Conservation (phyloP, 805 yeast genomes). For the Hanseniaspora thailandica region DNA sequence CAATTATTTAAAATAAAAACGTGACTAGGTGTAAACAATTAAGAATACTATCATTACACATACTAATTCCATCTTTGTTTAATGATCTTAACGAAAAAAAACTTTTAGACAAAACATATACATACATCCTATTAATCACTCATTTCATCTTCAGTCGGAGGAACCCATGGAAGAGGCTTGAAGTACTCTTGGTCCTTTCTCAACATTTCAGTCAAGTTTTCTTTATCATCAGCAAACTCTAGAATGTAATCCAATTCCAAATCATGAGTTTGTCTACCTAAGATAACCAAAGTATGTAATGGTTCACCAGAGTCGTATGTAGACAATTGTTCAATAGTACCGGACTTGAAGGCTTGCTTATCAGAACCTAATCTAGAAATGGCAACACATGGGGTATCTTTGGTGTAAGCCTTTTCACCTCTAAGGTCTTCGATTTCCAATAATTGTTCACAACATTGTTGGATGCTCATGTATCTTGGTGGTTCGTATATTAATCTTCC, state of each 20-base stretch:
- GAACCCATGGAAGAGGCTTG: constrained; percentile 60
- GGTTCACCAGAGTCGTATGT: constrained; percentile 90
- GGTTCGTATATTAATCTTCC: constrained; percentile 91
- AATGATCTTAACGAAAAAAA: too few relatives aligned
- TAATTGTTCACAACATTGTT: constrained; percentile 78
- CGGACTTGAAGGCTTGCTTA: constrained; percentile 70
- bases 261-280: constrained; percentile 91
- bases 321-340: constrained; percentile 62
- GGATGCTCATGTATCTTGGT: constrained; percentile 89
- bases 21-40: background rate
- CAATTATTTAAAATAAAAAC: too few relatives aligned
- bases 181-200: constrained; percentile 52
- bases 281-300: constrained; percentile 75
- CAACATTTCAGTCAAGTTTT: constrained; percentile 35
- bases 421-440: constrained; percentile 76
- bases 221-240: constrained; percentile 58
- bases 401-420: constrained; percentile 66
- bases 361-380: constrained; percentile 87
- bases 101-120: background rate
- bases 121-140: constrained; percentile 8
- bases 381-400: constrained; percentile 85
- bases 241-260: constrained; percentile 75
- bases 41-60: background rate
- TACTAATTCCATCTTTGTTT: background rate
- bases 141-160: constrained; percentile 33